These are phyloP conservation scores for Helotiales sp. DNA, from an alignment of 2,329 filamentous ascomycete species.

Conservation along the genomic window DNA sequence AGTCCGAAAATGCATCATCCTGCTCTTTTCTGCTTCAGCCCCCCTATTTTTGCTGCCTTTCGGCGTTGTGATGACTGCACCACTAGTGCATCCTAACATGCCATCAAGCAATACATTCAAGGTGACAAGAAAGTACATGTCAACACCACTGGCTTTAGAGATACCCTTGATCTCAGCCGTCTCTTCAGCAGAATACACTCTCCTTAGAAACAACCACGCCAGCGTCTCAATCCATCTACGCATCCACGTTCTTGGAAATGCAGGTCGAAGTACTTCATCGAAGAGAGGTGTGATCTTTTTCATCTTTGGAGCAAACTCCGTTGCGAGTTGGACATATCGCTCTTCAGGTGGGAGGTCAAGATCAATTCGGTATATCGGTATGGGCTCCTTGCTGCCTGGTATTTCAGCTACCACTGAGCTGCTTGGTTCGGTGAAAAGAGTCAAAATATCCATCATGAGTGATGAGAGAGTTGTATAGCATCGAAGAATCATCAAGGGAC, in stretches of 20 bases:
- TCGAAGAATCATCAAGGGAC: background rate
- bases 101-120: constrained; percentile 64
- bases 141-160: constrained; percentile 47
- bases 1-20: constrained; percentile 56
- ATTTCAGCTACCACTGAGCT: background rate
- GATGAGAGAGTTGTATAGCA: background rate
- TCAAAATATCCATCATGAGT: background rate
- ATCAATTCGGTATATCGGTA: constrained; percentile 50
- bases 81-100: constrained; percentile 65
- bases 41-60: constrained; percentile 16
- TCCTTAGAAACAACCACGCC: constrained; percentile 48
- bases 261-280: constrained; percentile 45
- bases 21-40: constrained; percentile 16
- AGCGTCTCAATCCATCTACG: constrained; percentile 36
- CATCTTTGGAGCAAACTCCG: constrained; percentile 45
- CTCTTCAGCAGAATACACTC: constrained; percentile 55
- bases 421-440: background rate
- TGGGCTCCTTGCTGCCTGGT: constrained; percentile 6
- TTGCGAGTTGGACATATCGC: constrained; percentile 51
- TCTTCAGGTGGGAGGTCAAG: constrained; percentile 52
- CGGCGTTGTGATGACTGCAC: constrained; percentile 40
- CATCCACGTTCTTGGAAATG: constrained; percentile 26
- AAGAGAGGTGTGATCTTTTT: constrained; percentile 48
- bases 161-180: constrained; percentile 63
- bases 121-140: constrained; percentile 59